These are phyloP conservation scores for Aureobasidium sp. DNA, from an alignment of 2,329 filamentous ascomycete species.

Conservation along the genomic window DNA sequence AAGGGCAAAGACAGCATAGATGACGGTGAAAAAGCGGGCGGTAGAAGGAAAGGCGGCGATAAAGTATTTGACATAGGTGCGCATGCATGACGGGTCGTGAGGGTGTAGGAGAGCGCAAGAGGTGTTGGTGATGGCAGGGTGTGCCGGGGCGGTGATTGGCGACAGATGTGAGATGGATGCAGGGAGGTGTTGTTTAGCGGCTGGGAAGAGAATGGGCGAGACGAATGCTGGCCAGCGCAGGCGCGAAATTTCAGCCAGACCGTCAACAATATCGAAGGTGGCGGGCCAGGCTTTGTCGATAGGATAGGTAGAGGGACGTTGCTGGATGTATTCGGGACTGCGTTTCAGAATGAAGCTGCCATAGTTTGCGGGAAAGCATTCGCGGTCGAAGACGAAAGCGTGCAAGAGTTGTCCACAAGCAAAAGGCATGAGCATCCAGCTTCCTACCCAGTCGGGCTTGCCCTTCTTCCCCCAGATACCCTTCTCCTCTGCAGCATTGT, in stretches of 20 bases:
- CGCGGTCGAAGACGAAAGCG: conserved; percentile 45
- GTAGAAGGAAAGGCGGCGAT: conserved; percentile 73
- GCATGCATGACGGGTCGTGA: conserved; percentile 75
- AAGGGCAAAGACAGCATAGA: conserved; percentile 66
- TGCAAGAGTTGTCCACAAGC: conserved; percentile 44
- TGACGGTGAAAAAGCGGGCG: conserved; percentile 66
- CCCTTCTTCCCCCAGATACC: conserved; percentile 38
- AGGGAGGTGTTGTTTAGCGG: conserved; percentile 50
- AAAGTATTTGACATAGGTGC: conserved; percentile 83
- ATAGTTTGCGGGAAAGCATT: conserved; percentile 50
- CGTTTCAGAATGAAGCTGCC: conserved; percentile 61
- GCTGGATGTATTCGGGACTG: conserved; percentile 72
- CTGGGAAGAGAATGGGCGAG: conserved; percentile 80
- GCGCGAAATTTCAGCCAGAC: conserved; percentile 70
- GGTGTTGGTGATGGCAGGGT: conserved; percentile 76
- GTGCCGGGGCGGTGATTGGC: conserved; percentile 74
- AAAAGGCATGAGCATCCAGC: conserved; percentile 46
- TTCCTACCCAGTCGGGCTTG: conserved; percentile 59
- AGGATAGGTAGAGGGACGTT: conserved; percentile 63
- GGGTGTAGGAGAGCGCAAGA: conserved; percentile 90
- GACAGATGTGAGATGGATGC: conserved; percentile 60
- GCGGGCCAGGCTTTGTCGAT: conserved; percentile 64
- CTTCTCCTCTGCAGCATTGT: conserved; percentile 68
- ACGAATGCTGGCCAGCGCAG: conserved; percentile 82
- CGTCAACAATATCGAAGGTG: conserved; percentile 70